These are phyloP conservation scores for Canavalia ensiformis DNA, from an alignment of 306 rosid species.

Conservation along the genomic window DNA sequence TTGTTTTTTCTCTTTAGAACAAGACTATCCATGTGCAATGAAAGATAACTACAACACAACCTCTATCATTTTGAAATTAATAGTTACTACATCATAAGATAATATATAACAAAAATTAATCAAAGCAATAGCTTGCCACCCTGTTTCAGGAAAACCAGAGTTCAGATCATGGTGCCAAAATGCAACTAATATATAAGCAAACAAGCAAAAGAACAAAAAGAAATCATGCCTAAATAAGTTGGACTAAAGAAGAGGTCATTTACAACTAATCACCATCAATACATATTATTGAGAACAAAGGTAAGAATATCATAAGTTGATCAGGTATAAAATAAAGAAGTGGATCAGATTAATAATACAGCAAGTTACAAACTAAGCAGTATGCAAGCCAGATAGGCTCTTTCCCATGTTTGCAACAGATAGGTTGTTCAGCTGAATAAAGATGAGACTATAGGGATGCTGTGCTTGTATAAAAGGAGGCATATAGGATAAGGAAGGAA, in stretches of 20 bases:
- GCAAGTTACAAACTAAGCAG: neutral
- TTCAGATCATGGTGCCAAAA: conserved; percentile 16
- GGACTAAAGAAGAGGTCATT: neutral
- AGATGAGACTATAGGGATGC: neutral
- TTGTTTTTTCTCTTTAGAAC: conserved; percentile 19
- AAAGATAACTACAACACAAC: neutral
- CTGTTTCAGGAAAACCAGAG: neutral
- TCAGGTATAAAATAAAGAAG: neutral
- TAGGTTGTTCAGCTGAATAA: neutral
- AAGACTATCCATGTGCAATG: neutral
- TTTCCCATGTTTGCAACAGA: neutral
- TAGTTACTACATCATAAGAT: neutral
- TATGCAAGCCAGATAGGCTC: neutral
- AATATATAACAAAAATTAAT: neutral
- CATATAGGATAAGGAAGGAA: conserved; percentile 24
- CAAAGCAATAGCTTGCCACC: neutral
- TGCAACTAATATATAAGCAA: neutral
- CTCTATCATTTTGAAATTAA: conserved; percentile 4
- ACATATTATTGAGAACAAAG: neutral
- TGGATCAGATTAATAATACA: conserved; percentile 15
- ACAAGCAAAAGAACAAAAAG: neutral
- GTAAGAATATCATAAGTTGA: neutral
- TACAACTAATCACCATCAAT: neutral
- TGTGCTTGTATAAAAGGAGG: conserved; percentile 1
- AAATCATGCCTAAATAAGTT: neutral